A percentile compares a stretch with the other conserved stretches of the same genome.
Conservation (phyloP, 2,329 filamentous ascomycete genomes). For the Aspergillus sclerotialis region DNA sequence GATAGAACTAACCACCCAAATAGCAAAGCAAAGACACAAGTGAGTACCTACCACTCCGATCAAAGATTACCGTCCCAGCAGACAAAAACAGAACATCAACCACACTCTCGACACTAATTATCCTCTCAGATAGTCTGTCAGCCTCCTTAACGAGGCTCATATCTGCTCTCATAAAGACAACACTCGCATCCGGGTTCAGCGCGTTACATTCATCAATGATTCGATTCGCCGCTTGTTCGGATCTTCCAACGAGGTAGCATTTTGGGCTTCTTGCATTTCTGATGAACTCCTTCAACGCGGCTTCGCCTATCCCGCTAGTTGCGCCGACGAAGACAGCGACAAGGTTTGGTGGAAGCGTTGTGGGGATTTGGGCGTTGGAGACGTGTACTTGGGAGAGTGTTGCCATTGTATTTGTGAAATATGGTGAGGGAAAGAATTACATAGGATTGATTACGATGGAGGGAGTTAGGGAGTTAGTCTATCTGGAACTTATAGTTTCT, state of each 20-base stretch:
- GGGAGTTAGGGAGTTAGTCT: too few species aligned
- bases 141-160: slow-evolving; percentile 43
- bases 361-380: too few species aligned
- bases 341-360: slow-evolving; percentile 19
- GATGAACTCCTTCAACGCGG: slow-evolving; percentile 40
- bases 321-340: slow-evolving; percentile 47
- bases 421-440: too few species aligned
- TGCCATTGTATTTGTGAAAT: too few species aligned
- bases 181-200: slow-evolving; percentile 40
- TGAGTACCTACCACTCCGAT: slow-evolving; percentile 12
- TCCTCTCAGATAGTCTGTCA: slow-evolving; percentile 44
- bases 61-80: slow-evolving; percentile 36
- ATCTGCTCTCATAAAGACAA: slow-evolving; percentile 43
- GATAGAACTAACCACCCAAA: slow-evolving; percentile 1
- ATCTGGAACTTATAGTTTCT: too few species aligned
- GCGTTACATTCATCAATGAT: slow-evolving; percentile 38
- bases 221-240: slow-evolving; percentile 31
- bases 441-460: too few species aligned
- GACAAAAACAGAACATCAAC: slow-evolving; percentile 53
- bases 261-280: slow-evolving; percentile 31
- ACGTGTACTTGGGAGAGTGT: too few species aligned
- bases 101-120: slow-evolving; percentile 43
- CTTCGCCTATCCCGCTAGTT: slow-evolving; percentile 47
- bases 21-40: background rate
- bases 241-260: slow-evolving; percentile 46